A percentile compares a stretch with the other conserved stretches of the same genome.
phyloP scores from a whole-genome alignment of 495 filamentous ascomycete species.

The Penicillium riverlandense region DNA sequence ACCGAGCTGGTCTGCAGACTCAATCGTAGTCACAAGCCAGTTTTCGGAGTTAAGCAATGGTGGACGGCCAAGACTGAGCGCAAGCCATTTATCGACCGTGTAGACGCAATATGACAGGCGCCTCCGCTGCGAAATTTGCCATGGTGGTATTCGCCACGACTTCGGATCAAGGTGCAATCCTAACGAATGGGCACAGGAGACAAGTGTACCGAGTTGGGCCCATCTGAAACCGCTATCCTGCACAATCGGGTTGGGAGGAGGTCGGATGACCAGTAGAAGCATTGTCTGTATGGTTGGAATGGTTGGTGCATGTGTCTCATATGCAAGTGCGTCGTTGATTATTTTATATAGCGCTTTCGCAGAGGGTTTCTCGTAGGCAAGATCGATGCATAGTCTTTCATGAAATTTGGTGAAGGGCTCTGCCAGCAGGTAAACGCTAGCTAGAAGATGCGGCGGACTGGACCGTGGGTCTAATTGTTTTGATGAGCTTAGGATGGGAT shows the following conservation, averaged over 20 bases:
- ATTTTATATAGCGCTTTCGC: neutral
- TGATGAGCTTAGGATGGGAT: neutral
- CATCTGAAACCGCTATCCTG: conserved; percentile 2
- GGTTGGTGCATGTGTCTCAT: conserved; percentile 3
- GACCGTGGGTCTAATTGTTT: neutral
- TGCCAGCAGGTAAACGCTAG: neutral
- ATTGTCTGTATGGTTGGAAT: conserved; percentile 1
- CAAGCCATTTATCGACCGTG: conserved; percentile 1
- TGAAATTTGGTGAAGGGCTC: conserved; percentile 2
- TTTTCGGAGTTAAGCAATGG: conserved; percentile 1
- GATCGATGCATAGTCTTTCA: conserved; percentile 1
- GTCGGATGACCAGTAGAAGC: conserved; percentile 2
- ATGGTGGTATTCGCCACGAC: neutral
- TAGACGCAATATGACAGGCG: neutral
- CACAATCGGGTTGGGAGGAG: conserved; percentile 2
- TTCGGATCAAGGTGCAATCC: conserved; percentile 1
- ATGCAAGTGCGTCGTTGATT: conserved; percentile 1
- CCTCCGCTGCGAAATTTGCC: neutral
- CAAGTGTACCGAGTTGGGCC: neutral
- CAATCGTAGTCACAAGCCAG: conserved; percentile 3
- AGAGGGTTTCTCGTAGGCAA: conserved; percentile 1
- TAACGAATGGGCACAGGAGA: neutral
- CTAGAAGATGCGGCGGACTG: neutral
- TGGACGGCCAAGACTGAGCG: conserved; percentile 2
- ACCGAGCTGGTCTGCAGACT: neutral